A percentile compares a stretch with the other conserved stretches of the same genome.
Conservation (phyloP, 805 yeast genomes). For the Saccharomycopsis oosterbeekiorum region DNA sequence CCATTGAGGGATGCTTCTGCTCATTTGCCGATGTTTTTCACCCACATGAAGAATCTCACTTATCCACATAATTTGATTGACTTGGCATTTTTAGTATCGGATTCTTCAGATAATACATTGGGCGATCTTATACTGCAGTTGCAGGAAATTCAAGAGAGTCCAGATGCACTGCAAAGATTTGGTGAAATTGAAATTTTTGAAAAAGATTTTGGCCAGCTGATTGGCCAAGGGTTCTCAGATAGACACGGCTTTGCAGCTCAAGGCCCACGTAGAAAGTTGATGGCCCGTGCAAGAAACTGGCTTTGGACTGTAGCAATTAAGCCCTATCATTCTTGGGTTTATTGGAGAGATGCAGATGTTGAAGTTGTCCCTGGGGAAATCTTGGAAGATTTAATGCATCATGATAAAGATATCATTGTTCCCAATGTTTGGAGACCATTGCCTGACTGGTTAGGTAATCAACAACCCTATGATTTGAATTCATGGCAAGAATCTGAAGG, state of each 20-base stretch:
- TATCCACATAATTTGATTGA: conserved; percentile 75
- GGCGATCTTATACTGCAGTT: conserved; percentile 45
- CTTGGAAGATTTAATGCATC: conserved; percentile 87
- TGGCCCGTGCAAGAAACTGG: conserved; percentile 97
- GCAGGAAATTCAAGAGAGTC: conserved; percentile 48
- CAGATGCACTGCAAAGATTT: conserved; percentile 33
- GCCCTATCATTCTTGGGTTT: conserved; percentile 92
- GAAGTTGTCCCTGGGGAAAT: conserved; percentile 80
- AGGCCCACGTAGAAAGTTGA: conserved; percentile 86
- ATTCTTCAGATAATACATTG: conserved; percentile 58
- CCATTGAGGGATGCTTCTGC: conserved; percentile 74
- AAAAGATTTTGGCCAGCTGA: conserved; percentile 86
- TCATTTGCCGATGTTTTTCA: conserved; percentile 74
- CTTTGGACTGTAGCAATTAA: conserved; percentile 72
- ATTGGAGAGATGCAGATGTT: conserved; percentile 98
- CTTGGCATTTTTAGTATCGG: conserved; percentile 71
- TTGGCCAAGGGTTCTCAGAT: conserved; percentile 89
- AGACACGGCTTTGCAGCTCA: conserved; percentile 95
- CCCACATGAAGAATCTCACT: conserved; percentile 76
- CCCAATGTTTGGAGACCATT: conserved; percentile 91
- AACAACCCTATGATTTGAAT: conserved; percentile 77
- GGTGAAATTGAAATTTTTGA: conserved; percentile 74
- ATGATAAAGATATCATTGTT: conserved; percentile 82
- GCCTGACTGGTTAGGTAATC: conserved; percentile 78
- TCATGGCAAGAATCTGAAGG: conserved; percentile 85